A percentile compares a stretch with the other conserved stretches of the same genome.
phyloP scores from a whole-genome alignment of 129 eudicot genomes.

The Gnaphalium uliginosum region DNA sequence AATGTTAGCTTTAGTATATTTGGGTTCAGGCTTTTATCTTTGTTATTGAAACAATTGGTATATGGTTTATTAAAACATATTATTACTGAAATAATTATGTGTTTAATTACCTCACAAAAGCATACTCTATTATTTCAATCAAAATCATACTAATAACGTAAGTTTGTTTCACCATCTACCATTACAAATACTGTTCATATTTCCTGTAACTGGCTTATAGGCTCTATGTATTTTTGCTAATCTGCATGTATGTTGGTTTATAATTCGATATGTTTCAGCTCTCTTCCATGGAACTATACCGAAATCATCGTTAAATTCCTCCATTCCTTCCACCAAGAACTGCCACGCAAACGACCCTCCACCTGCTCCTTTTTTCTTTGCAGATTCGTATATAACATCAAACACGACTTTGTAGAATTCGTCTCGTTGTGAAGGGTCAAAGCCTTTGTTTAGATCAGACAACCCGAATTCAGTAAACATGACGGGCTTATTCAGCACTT shows the following conservation, averaged over 20 bases:
- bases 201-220: slow-evolving; percentile 36
- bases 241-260: slow-evolving; percentile 66
- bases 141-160: background rate
- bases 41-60: background rate
- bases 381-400: slow-evolving; percentile 72
- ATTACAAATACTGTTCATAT: slow-evolving; percentile 54
- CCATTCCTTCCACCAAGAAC: slow-evolving; percentile 91
- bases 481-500: slow-evolving; percentile 71
- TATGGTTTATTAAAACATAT: no score
- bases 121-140: background rate
- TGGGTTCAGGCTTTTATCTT: background rate
- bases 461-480: slow-evolving; percentile 88
- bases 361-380: slow-evolving; percentile 66
- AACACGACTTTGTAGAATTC: slow-evolving; percentile 57
- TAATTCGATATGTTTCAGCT: slow-evolving; percentile 51
- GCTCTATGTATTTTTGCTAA: slow-evolving; percentile 58
- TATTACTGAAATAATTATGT: no score
- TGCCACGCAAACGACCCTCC: slow-evolving; percentile 95
- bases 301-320: slow-evolving; percentile 75
- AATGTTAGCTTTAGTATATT: background rate
- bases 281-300: slow-evolving; percentile 87
- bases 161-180: slow-evolving; percentile 24
- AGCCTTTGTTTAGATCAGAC: slow-evolving; percentile 64
- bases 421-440: slow-evolving; percentile 65
- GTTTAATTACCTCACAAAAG: background rate